These are phyloP conservation scores for Apiotrichum sp. DNA, from an alignment of 1,284 basidiomycete genomes.

Conservation along the genomic window DNA sequence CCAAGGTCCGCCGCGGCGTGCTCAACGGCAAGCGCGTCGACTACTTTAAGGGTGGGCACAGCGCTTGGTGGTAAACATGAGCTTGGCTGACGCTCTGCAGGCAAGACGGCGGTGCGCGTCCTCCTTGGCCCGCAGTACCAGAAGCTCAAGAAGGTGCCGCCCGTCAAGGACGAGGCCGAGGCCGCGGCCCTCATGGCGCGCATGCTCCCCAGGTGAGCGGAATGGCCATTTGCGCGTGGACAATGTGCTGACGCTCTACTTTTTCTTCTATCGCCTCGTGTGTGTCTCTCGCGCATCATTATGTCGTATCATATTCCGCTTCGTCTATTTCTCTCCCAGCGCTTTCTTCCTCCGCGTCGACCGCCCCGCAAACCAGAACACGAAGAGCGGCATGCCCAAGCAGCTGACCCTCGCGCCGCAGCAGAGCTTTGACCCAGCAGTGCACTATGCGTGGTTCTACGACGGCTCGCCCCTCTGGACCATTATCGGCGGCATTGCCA, in stretches of 20 bases:
- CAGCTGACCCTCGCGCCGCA: constrained; percentile 68
- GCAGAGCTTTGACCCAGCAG: constrained; percentile 68
- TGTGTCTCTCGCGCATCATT: too few relatives aligned
- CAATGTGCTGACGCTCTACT: too few relatives aligned
- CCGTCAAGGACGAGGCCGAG: constrained; percentile 68
- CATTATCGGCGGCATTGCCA: constrained; percentile 82
- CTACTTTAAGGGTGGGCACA: constrained; percentile 85
- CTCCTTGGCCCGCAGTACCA: constrained; percentile 83
- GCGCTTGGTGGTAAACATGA: not conserved
- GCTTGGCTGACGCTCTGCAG: constrained; percentile 47
- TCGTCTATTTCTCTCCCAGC: constrained; percentile 20
- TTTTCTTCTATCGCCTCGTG: too few relatives aligned
- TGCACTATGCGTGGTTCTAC: constrained; percentile 94
- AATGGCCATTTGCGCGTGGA: not conserved
- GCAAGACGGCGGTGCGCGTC: constrained; percentile 86
- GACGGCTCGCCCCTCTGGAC: constrained; percentile 90
- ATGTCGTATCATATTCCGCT: too few relatives aligned
- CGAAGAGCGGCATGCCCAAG: constrained; percentile 67
- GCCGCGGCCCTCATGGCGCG: constrained; percentile 65
- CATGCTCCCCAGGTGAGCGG: constrained; percentile 58
- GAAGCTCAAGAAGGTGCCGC: constrained; percentile 79
- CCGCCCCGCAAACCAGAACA: constrained; percentile 52
- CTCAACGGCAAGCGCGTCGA: constrained; percentile 92
- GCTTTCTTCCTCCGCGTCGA: constrained; percentile 87
- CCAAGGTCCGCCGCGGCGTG: constrained; percentile 83